phyloP scores from a whole-genome alignment of 352 stramenopile genomes.

The Phytophthora foliorum region DNA sequence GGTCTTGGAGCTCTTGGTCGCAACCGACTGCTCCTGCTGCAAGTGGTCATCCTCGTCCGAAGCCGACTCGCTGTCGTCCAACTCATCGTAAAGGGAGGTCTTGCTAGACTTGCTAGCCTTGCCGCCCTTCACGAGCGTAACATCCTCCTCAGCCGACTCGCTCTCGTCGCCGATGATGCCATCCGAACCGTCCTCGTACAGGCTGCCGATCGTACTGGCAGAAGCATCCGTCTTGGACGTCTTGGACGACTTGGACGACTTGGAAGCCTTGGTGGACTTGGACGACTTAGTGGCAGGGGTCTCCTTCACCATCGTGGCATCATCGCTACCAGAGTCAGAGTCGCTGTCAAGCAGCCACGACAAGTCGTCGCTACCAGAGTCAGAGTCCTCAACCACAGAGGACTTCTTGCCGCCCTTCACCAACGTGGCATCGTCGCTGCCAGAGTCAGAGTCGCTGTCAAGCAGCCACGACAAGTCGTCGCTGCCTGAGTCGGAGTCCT shows the following conservation, averaged over 20 bases:
- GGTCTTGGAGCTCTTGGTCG: slow-evolving; percentile 28
- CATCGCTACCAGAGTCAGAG: background rate
- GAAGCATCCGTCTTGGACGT: slow-evolving; percentile 14
- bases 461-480: background rate
- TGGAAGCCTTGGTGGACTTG: slow-evolving; percentile 12
- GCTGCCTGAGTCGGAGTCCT: background rate
- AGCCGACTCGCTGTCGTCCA: slow-evolving; percentile 25
- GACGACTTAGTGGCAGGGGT: slow-evolving; percentile 7
- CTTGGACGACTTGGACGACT: too few relatives aligned
- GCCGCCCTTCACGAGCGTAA: slow-evolving; percentile 23
- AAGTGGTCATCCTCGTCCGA: slow-evolving; percentile 31
- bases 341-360: background rate
- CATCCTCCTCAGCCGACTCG: slow-evolving; percentile 25
- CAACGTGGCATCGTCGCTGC: background rate
- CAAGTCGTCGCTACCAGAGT: slow-evolving; percentile 3
- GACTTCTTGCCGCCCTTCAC: slow-evolving; percentile 9
- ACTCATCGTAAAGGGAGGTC: background rate
- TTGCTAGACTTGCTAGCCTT: slow-evolving; percentile 18
- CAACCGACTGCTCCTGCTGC: slow-evolving; percentile 9
- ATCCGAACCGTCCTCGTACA: slow-evolving; percentile 32
- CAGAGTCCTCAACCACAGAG: background rate
- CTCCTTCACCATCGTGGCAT: slow-evolving; percentile 24
- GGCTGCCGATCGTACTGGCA: slow-evolving; percentile 1
- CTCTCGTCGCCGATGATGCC: slow-evolving; percentile 23
- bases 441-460: background rate